These are phyloP conservation scores for Cladosporium oxysporum DNA, from an alignment of 2,329 filamentous ascomycete species.

Conservation along the genomic window DNA sequence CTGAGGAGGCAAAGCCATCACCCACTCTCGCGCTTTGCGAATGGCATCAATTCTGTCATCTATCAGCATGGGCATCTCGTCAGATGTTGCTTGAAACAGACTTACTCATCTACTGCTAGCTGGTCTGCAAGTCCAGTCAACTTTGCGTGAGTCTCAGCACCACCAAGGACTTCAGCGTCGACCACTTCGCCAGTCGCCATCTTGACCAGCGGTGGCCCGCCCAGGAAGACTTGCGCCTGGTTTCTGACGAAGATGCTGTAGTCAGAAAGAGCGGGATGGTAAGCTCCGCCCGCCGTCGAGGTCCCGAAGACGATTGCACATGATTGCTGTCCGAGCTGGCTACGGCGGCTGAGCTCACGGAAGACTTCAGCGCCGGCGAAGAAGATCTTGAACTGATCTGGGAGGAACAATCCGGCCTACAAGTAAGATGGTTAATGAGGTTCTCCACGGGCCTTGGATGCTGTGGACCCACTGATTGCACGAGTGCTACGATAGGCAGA, in stretches of 20 bases:
- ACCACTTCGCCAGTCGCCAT: slow-evolving; percentile 50
- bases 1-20: slow-evolving; percentile 22
- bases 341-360: slow-evolving; percentile 44
- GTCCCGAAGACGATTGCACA: slow-evolving; percentile 50
- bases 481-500: not conserved
- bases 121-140: slow-evolving; percentile 48
- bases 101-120: slow-evolving; percentile 47
- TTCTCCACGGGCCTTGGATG: too few relatives aligned
- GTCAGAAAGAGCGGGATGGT: slow-evolving; percentile 45
- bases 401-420: slow-evolving; percentile 33
- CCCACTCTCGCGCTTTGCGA: slow-evolving; percentile 42
- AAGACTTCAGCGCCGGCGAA: slow-evolving; percentile 48
- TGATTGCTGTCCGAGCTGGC: slow-evolving; percentile 41
- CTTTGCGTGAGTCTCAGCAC: slow-evolving; percentile 45
- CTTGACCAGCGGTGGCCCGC: slow-evolving; percentile 49
- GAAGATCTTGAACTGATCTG: slow-evolving; percentile 50
- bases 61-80: slow-evolving; percentile 6
- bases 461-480: not conserved
- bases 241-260: slow-evolving; percentile 48
- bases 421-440: too few relatives aligned
- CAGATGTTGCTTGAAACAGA: not conserved
- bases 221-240: slow-evolving; percentile 49
- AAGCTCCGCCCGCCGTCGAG: slow-evolving; percentile 47
- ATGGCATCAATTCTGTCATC: slow-evolving; percentile 43
- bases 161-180: slow-evolving; percentile 46